A percentile compares a stretch with the other conserved stretches of the same genome.
These are phyloP conservation scores for Saccharum officinarum DNA, from an alignment of 176 grass and related monocot genomes.

Conservation along the genomic window DNA sequence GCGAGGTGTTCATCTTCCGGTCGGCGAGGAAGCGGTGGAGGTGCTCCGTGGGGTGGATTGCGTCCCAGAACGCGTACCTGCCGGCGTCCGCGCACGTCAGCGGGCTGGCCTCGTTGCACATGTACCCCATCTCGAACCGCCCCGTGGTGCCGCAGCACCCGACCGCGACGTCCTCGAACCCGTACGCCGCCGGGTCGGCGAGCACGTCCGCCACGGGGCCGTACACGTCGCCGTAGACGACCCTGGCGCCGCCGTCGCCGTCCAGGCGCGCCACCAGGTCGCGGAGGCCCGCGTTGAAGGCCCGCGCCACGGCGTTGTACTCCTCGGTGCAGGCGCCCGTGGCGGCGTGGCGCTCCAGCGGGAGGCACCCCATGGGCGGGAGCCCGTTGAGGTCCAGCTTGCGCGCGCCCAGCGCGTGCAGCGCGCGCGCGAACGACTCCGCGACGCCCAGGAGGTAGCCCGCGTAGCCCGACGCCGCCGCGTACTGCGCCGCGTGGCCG, in stretches of 20 bases:
- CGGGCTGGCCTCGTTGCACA: constrained; percentile 13
- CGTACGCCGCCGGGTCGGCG: constrained; percentile 18
- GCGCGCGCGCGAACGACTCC: neutral
- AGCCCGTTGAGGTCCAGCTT: constrained; percentile 59
- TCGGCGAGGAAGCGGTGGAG: constrained; percentile 57
- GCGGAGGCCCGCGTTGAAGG: constrained; percentile 43
- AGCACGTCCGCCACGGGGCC: neutral
- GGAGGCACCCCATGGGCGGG: constrained; percentile 81
- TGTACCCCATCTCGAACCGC: constrained; percentile 22
- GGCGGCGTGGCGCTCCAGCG: constrained; percentile 47
- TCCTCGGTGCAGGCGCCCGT: constrained; percentile 53
- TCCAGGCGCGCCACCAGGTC: constrained; percentile 34
- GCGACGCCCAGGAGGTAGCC: constrained; percentile 54
- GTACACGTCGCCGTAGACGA: constrained; percentile 28
- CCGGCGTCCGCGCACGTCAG: constrained; percentile 12
- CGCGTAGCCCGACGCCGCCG: constrained; percentile 27
- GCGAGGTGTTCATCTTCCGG: constrained; percentile 61
- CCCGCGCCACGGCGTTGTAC: constrained; percentile 50
- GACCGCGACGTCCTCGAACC: neutral
- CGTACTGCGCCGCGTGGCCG: neutral
- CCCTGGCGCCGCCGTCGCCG: neutral
- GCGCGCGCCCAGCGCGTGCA: constrained; percentile 61
- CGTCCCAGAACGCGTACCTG: constrained; percentile 19
- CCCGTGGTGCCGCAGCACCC: constrained; percentile 17
- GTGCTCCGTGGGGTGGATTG: constrained; percentile 72